Evolutionary conservation across 75 land plant species (phyloP), one percentile per base, ranked within the genome.

Genomic region (Sequoia sempervirens): DNA sequence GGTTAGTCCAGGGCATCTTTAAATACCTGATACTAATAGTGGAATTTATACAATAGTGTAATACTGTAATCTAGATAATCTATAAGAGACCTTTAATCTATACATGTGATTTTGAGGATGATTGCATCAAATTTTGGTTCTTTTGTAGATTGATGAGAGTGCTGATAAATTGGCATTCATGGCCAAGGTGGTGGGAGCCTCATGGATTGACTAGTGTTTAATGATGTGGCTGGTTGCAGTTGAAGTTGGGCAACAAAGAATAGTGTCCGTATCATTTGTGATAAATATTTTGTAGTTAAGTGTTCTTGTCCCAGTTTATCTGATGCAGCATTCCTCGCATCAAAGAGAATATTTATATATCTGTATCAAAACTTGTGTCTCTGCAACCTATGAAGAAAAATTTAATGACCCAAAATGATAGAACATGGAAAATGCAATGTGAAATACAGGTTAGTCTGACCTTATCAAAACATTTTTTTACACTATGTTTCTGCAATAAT

Each of bases 101-200:
- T 75, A 36, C 41, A 75, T 75, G 37, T 34, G 20, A 34, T 75
- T 5, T 3, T 34, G 17, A 5, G 36, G 23, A 75, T 38, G 78
- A 75, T 36, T 36, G 41, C 18, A 75, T 34, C 32, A 47, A 18
- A 28, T 30, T 46, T 28, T 14, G 11, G 53, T 54, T 75, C 7
- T 76, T 10, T 23, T 88, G 79, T 90, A 97, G 99, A 97, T 97
- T 83, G 95, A 93, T 79, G 95, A 94, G 86, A 90, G 92, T 47
- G 92, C 94, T 13, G 99, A 97, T 70, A 89, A 92, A 12, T 97
- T 88, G 73, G 75, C 93, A 28, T 97, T 97, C 83, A 91, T 96
- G 91, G 95, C 97, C 11, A 96, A 92, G 86, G 84, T 92, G 90
- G 73, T 91, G 81, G 94, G 82, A 32, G 91, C 90, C 11, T 58